Percentiles rank a stretch among this genome's conserved stretches.
Evolutionary conservation across 148 eudicot species (phyloP).

Genomic region (Silene uniflora): DNA sequence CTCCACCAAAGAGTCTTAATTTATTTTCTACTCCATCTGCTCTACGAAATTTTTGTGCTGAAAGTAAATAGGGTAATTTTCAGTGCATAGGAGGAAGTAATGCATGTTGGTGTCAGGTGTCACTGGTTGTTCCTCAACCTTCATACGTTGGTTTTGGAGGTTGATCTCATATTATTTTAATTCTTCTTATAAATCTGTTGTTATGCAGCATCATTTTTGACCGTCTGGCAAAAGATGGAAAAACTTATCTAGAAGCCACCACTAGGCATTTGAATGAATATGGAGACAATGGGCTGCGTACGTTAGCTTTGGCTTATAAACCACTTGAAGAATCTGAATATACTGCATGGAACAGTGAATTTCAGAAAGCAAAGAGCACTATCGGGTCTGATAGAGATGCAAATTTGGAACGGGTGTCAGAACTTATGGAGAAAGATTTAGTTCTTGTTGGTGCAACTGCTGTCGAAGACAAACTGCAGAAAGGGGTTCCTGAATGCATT

Average conservation of each 20-base stretch:
- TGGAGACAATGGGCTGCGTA: conserved; percentile 89
- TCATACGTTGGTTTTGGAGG: too few relatives aligned
- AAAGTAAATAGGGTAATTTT: too few relatives aligned
- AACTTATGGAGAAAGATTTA: conserved; percentile 79
- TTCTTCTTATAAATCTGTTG: conserved; percentile 9
- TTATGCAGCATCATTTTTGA: conserved; percentile 79
- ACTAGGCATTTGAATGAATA: conserved; percentile 79
- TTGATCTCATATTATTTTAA: background rate
- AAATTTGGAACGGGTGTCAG: conserved; percentile 65
- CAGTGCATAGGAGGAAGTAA: too few relatives aligned
- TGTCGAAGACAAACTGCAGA: conserved; percentile 91
- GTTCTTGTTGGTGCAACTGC: conserved; percentile 97
- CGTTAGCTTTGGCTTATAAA: conserved; percentile 80
- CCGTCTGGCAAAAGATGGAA: conserved; percentile 76
- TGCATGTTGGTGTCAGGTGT: too few relatives aligned
- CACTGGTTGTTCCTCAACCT: too few relatives aligned
- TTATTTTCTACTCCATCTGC: too few relatives aligned
- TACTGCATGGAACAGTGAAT: conserved; percentile 73
- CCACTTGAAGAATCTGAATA: conserved; percentile 73
- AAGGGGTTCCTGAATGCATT: conserved; percentile 93
- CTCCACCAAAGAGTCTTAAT: too few relatives aligned
- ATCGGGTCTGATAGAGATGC: conserved; percentile 69
- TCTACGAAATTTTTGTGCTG: too few relatives aligned
- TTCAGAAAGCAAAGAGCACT: conserved; percentile 64
- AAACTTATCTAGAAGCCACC: conserved; percentile 51